Conservation (phyloP, 495 filamentous ascomycete genomes). For the Immersiella caudata region DNA sequence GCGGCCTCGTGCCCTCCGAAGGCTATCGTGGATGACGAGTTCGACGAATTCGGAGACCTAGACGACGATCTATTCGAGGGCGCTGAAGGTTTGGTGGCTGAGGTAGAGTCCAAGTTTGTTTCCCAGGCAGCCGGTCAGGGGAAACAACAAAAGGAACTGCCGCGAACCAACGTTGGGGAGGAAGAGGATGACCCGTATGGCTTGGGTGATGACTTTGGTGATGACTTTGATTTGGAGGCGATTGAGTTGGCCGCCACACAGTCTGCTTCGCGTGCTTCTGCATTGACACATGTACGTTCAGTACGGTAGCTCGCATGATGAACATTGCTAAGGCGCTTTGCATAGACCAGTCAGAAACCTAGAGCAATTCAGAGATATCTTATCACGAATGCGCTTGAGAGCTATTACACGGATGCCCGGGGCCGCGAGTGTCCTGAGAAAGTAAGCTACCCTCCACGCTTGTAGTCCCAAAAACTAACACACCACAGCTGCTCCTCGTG, state of each 20-base stretch:
- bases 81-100: constrained; percentile 59
- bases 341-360: constrained; percentile 57
- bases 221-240: constrained; percentile 70
- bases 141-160: background rate
- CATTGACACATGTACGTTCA: constrained; percentile 54
- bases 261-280: constrained; percentile 31
- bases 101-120: constrained; percentile 42
- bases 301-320: constrained; percentile 30
- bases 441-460: constrained; percentile 48
- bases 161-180: constrained; percentile 4
- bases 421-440: constrained; percentile 69
- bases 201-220: constrained; percentile 66
- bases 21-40: constrained; percentile 11
- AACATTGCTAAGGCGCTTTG: constrained; percentile 48
- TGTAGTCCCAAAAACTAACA: constrained; percentile 10
- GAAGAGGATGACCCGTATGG: constrained; percentile 48
- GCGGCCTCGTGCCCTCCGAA: background rate
- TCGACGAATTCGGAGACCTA: constrained; percentile 58
- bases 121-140: constrained; percentile 14
- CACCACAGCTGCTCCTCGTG: constrained; percentile 69
- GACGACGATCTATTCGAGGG: constrained; percentile 65
- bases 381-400: constrained; percentile 69
- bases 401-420: constrained; percentile 62
- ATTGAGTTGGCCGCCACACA: constrained; percentile 63
- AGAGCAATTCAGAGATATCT: constrained; percentile 82